Evolutionary conservation across 257 asterid genomes (phyloP).

Genomic region (Jacaranda copaia): DNA sequence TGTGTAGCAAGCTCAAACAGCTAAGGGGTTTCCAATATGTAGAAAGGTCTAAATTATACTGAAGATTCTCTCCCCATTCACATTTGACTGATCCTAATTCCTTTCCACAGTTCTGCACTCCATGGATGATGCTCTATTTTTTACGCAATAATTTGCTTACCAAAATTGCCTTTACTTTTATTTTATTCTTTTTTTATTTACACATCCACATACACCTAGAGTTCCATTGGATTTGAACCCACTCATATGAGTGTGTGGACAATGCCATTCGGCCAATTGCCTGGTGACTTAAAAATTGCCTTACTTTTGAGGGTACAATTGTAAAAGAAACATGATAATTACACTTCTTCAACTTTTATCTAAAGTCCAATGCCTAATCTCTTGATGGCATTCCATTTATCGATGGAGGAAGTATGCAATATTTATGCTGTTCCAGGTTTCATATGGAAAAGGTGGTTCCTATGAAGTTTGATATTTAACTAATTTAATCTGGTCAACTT

Average conservation of each 20-base stretch:
- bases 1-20: constrained; percentile 13
- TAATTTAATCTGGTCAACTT: background rate
- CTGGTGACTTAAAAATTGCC: no score
- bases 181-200: no score
- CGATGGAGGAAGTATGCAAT: background rate
- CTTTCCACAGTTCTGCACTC: background rate
- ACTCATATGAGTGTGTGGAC: no score
- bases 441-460: background rate
- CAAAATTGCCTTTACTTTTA: no score
- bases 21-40: background rate
- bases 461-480: background rate
- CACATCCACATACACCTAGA: no score
- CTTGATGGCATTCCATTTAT: no score
- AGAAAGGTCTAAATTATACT: background rate
- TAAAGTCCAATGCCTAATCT: no score
- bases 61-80: background rate
- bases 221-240: no score
- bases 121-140: background rate
- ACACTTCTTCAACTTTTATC: no score
- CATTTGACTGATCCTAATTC: constrained; percentile 2
- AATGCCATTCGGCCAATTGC: no score
- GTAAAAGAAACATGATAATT: no score
- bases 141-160: background rate
- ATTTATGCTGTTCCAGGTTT: background rate
- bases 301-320: no score